Base-by-base conservation (phyloP, 208 protist genomes). In the Wallacemonas sp. region DNA sequence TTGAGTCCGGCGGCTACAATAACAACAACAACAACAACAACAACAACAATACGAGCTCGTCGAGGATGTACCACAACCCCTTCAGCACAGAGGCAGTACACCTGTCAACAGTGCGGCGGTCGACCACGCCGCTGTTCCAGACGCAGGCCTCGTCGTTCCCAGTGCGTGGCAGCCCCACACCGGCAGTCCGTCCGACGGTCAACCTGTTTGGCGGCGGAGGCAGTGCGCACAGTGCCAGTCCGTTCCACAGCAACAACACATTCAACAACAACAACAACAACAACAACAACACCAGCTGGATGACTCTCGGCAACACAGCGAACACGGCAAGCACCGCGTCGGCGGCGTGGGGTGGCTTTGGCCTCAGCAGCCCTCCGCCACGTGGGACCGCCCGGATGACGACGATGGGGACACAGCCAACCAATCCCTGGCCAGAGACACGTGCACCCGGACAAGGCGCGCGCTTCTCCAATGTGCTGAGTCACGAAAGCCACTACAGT, bases 211-310 rank as follows among this genome's bases (percentile, higher is more conserved):
- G 20, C 0, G 52, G 48, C 3, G 48, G 48, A 8, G 48, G 10
- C 8, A 5, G 18, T 3, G 8, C 44, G 7, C 12, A n/a, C 31
- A 11, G 4, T 25, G 31, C 52, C 2, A 23, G 10, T 23, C 18
- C 14, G 7, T 29, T 42, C 32, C n/a, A n/a, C n/a, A n/a, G n/a
- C n/a, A n/a, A n/a, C n/a, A n/a, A n/a, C n/a, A n/a, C n/a, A n/a
- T 18, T 20, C 22, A 20, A 44, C 38, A 28, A 28, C 32, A 48
- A 52, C 63, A 33, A 41, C 63, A 59, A 57, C 45, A 32, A 31
- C 31, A 66, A 66, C 31, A 41, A 7, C 31, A 59, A 29, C 22
- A 18, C 52, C 12, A 59, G 52, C 20, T 59, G n/a, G n/a, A n/a
- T n/a, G n/a, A n/a, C n/a, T n/a, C n/a, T n/a, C n/a, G n/a, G n/a